Conservation (phyloP, 306 rosid species). For the Dicorynia guianensis region DNA sequence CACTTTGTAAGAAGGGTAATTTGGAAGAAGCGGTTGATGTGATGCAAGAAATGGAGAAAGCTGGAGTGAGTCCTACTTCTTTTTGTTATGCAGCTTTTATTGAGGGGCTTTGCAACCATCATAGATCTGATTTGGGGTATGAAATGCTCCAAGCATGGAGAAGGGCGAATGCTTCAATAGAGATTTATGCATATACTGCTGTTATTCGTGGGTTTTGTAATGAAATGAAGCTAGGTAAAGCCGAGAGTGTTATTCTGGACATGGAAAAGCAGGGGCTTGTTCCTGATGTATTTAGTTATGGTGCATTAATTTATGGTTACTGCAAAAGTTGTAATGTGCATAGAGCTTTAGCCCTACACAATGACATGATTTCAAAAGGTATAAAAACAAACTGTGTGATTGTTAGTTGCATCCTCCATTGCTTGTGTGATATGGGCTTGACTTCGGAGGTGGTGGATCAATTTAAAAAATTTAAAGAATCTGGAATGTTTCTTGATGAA, state of each 20-base stretch:
- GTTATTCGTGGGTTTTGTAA: conserved; percentile 80
- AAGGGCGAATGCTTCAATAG: conserved; percentile 47
- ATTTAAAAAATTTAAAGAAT: conserved; percentile 54
- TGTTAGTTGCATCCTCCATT: conserved; percentile 68
- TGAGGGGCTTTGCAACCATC: conserved; percentile 73
- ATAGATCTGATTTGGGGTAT: conserved; percentile 62
- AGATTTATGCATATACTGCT: conserved; percentile 57
- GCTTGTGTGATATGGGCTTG: conserved; percentile 69
- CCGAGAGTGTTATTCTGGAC: conserved; percentile 61
- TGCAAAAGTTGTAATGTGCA: conserved; percentile 63
- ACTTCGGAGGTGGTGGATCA: conserved; percentile 54
- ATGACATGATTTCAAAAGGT: conserved; percentile 68
- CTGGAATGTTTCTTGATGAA: conserved; percentile 67
- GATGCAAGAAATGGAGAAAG: conserved; percentile 71
- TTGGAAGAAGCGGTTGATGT: conserved; percentile 54
- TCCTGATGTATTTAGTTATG: conserved; percentile 59
- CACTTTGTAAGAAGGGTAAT: conserved; percentile 63
- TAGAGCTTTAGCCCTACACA: conserved; percentile 61
- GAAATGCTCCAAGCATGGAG: conserved; percentile 59
- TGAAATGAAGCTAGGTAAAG: conserved; percentile 67
- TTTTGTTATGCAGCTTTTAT: conserved; percentile 64
- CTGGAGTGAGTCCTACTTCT: conserved; percentile 55
- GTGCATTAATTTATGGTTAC: conserved; percentile 72
- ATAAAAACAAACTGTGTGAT: conserved; percentile 73
- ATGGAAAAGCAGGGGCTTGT: conserved; percentile 71